Evolutionary conservation across 2,329 filamentous ascomycete genomes (phyloP).

Genomic region (Xylaria sp.): DNA sequence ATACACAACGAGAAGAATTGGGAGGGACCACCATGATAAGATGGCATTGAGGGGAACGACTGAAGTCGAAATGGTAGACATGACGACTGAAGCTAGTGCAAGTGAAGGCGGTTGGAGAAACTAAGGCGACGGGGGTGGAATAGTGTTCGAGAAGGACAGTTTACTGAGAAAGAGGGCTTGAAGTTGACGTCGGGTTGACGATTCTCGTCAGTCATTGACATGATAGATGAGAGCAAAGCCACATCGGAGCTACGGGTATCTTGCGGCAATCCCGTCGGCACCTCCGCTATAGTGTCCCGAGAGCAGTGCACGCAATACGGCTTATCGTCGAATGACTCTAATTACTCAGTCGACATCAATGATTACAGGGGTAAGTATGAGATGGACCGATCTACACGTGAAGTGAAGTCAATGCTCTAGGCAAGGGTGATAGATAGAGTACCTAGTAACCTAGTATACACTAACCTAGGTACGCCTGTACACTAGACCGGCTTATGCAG

Average conservation of each 20-base stretch:
- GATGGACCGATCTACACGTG: neutral
- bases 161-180: neutral
- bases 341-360: too few relatives aligned
- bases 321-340: neutral
- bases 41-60: neutral
- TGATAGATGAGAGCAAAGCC: neutral
- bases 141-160: neutral
- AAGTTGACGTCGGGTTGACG: neutral
- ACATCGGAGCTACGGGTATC: neutral
- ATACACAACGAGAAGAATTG: neutral
- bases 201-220: neutral
- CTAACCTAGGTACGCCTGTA: too few relatives aligned
- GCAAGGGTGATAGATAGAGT: neutral
- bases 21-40: neutral
- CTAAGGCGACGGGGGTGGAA: neutral
- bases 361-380: neutral
- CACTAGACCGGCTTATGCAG: neutral
- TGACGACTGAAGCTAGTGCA: neutral
- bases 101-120: neutral
- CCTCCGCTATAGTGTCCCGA: neutral
- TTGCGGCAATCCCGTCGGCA: neutral
- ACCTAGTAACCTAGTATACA: too few relatives aligned
- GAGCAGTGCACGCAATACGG: neutral
- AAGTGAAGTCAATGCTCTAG: neutral
- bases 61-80: neutral